Conservation (phyloP, 768 basidiomycete species). For the Coprinopsis sp. region DNA sequence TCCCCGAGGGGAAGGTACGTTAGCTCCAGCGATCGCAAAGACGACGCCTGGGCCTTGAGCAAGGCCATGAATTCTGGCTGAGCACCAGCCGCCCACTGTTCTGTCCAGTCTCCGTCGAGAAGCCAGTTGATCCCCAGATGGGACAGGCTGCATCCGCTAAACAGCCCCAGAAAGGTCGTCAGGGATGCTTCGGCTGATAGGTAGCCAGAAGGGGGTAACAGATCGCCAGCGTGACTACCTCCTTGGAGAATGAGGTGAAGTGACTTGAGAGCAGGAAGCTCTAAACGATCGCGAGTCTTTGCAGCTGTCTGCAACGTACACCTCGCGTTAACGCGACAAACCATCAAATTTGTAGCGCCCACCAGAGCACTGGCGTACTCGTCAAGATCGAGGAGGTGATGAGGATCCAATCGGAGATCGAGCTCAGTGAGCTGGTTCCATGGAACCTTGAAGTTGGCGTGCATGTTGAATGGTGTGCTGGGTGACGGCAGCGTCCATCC, state of each 20-base stretch:
- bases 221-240: slow-evolving; percentile 5
- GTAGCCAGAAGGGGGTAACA: slow-evolving; percentile 1
- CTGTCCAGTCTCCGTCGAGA: slow-evolving; percentile 12
- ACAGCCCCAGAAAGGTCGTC: slow-evolving; percentile 21
- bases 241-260: slow-evolving; percentile 31
- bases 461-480: slow-evolving; percentile 8
- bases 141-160: slow-evolving; percentile 26
- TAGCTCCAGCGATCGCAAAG: slow-evolving; percentile 29
- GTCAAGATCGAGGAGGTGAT: slow-evolving; percentile 31
- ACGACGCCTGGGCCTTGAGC: slow-evolving; percentile 20
- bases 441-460: slow-evolving; percentile 25
- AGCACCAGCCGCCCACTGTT: slow-evolving; percentile 15
- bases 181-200: slow-evolving; percentile 15
- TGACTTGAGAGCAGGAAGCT: slow-evolving; percentile 27
- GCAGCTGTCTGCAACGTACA: slow-evolving; percentile 20
- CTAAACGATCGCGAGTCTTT: slow-evolving; percentile 9
- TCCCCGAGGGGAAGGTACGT: slow-evolving; percentile 37
- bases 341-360: slow-evolving; percentile 25
- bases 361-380: slow-evolving; percentile 31
- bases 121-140: slow-evolving; percentile 34
- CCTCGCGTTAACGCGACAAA: slow-evolving; percentile 29
- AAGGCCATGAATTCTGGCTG: slow-evolving; percentile 27
- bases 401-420: slow-evolving; percentile 31
- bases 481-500: slow-evolving; percentile 14
- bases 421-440: slow-evolving; percentile 38